Percentiles rank a stretch among this genome's conserved stretches.
Evolutionary conservation across 2,329 filamentous ascomycete genomes (phyloP).

Genomic region (Alternaria sp.): DNA sequence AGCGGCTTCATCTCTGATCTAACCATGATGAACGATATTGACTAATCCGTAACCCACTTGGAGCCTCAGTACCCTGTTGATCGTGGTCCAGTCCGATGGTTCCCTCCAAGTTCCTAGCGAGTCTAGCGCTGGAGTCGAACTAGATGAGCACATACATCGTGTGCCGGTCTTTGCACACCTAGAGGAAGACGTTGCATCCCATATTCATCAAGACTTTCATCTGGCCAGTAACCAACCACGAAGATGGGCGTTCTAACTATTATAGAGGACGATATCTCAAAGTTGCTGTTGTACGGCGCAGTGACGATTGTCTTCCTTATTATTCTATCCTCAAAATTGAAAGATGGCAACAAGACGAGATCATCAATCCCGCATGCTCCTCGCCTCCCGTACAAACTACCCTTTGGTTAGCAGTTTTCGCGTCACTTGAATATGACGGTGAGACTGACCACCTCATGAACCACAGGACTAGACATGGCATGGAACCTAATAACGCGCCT

Average conservation of each 20-base stretch:
- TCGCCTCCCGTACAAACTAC: slow-evolving; percentile 4
- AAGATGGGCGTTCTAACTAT: slow-evolving; percentile 2
- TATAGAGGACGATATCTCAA: background rate
- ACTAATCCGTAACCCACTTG: background rate
- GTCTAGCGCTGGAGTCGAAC: background rate
- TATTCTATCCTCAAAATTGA: background rate
- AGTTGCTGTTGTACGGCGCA: background rate
- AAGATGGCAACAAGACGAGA: background rate
- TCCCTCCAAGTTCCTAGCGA: background rate
- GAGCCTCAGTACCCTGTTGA: background rate
- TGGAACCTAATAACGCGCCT: slow-evolving; percentile 7
- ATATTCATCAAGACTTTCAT: background rate
- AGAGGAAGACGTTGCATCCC: background rate
- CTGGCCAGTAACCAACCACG: background rate
- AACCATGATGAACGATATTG: background rate
- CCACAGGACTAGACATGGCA: slow-evolving; percentile 9
- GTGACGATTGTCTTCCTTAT: background rate
- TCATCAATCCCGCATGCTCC: slow-evolving; percentile 1
- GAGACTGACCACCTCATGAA: background rate
- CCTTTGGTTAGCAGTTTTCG: background rate
- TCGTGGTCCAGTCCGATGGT: background rate
- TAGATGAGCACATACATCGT: background rate
- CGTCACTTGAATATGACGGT: background rate
- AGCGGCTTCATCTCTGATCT: background rate
- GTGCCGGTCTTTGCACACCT: background rate